Base-by-base conservation (phyloP, 805 yeast genomes). In the Phaffomyces thermotolerans region DNA sequence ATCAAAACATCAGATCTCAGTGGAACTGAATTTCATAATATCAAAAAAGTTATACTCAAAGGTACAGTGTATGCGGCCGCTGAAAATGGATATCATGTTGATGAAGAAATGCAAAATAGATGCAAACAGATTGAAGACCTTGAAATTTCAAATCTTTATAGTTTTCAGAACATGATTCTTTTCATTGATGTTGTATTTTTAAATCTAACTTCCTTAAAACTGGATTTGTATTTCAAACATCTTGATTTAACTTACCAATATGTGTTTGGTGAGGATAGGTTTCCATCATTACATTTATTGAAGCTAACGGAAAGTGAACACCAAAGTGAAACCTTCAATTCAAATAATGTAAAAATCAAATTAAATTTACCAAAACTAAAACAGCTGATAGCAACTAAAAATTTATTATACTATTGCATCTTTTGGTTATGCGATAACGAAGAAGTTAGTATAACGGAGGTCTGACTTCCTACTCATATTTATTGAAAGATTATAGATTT, bases 181-280 rank as follows among this genome's bases (percentile, higher is more conserved):
- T 29, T 29, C 8, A 6, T n/a, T 8, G 34, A 35, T 20, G 25
- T 20, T 14, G 15, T 14, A 6, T 12, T 18, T n/a, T 4, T 7
- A 4, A 13, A 17, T 3, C 17, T 42, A 10, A 37, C 33, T 7
- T 20, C 38, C 5, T 15, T 44, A 3, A 17, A 25, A 6, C 4
- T 44, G 3, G 23, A 34, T 1, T 23, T 44, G 9, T 41, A 40
- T 24, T 37, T 37, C 33, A 40, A 17, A 37, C 37, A 41, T 27
- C 20, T 29, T 2, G 23, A 36, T 18, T 17, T 41, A 8, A 25
- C 5, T 9, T 24, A 22, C 7, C 23, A 33, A 2, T 41, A 41
- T 23, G 15, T 27, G 5, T n/a, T 41, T 2, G 27, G 30, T 8
- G 14, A 37, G n/a, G 12, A 22, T 6, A 27, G 17, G 7, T 36